phyloP scores from a whole-genome alignment of 176 grass and related monocot species.

The Carex scoparia region DNA sequence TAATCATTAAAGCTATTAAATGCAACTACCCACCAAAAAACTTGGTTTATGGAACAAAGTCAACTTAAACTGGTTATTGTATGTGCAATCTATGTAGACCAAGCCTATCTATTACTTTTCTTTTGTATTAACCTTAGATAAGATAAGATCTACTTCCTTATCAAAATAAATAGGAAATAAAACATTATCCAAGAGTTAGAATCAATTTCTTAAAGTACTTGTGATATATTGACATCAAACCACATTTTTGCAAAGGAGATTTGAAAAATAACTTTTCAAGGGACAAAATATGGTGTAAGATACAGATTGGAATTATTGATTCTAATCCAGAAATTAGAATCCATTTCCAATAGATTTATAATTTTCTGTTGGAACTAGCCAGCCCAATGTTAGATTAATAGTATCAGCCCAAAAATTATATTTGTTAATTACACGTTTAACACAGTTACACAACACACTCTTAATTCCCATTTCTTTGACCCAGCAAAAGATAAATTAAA shows the following conservation, averaged over 20 bases:
- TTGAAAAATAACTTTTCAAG: neutral
- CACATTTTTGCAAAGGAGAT: neutral
- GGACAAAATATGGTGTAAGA: neutral
- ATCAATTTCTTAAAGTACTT: neutral
- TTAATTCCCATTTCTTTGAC: neutral
- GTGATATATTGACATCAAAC: neutral
- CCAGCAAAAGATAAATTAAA: neutral
- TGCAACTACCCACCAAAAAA: neutral
- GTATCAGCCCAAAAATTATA: neutral
- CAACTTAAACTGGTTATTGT: neutral
- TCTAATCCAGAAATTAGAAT: neutral
- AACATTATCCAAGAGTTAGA: neutral
- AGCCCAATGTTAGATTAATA: neutral
- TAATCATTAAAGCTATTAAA: neutral
- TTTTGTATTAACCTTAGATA: neutral
- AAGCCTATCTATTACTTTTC: neutral
- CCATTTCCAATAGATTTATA: neutral
- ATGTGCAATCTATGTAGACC: neutral
- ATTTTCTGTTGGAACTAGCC: neutral
- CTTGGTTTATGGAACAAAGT: neutral
- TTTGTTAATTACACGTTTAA: neutral
- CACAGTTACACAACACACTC: neutral
- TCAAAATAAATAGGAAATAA: neutral
- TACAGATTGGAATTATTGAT: neutral
- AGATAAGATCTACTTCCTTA: neutral